phyloP scores from a whole-genome alignment of 73 alveolate species.

The Paramecium tetraurelia region DNA sequence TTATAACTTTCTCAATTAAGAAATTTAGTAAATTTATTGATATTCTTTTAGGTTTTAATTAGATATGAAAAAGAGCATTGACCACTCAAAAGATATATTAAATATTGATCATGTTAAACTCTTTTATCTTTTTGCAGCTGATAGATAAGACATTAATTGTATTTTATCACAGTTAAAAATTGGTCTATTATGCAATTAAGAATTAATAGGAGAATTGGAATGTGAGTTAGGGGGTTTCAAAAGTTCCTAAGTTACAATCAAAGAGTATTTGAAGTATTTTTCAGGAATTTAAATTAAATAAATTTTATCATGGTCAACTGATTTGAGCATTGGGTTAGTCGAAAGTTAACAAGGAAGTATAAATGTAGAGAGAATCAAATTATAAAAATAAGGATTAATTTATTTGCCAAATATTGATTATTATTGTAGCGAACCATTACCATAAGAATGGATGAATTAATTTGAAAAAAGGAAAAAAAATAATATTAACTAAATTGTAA shows the following conservation, averaged over 20 bases:
- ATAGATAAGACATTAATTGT: background rate
- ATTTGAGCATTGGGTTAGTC: background rate
- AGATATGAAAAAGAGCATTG: background rate
- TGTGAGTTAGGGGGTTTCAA: conserved; percentile 41
- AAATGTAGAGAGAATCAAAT: background rate
- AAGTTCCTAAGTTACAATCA: background rate
- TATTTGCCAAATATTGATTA: conserved; percentile 2
- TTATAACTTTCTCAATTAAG: background rate
- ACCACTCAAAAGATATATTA: background rate
- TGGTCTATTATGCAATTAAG: background rate
- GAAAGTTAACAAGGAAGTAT: background rate
- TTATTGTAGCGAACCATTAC: conserved; percentile 63
- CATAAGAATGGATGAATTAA: conserved; percentile 54
- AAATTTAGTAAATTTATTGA: background rate
- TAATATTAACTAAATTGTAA: background rate
- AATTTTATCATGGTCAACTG: conserved; percentile 35
- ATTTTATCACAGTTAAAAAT: background rate
- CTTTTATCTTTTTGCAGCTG: conserved; percentile 49
- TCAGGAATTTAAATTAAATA: conserved; percentile 28
- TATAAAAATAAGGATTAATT: background rate
- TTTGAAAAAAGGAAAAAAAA: background rate
- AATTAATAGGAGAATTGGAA: conserved; percentile 17
- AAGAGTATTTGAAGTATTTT: conserved; percentile 38
- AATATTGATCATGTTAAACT: conserved; percentile 26
- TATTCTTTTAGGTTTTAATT: background rate